Evolutionary conservation across 164 flowering plant species (phyloP), one percentile per base, ranked within the genome.

Genomic region (Macadamia tetraphylla): DNA sequence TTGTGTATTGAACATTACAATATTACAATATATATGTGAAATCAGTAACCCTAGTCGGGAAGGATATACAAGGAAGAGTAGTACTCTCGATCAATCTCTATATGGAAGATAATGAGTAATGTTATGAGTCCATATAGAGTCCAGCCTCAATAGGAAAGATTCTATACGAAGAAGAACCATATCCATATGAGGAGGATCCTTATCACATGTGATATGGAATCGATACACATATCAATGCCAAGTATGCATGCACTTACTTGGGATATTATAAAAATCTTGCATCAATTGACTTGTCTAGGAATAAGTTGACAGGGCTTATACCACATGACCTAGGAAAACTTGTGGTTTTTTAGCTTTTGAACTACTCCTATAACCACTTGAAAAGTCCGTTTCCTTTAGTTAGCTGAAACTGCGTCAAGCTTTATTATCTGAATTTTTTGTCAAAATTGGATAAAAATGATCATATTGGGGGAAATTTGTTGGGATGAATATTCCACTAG

Each of bases 401-500:
- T 62, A 66, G 84, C 2, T 76, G 84, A 30, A 73, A 71, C 4
- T 86, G 85, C 63, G 43, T 51, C 0, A 77, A 71, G 14, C 17
- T 86, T 31, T 71, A 63, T 44, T 10, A 30, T 6, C 73, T 86
- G 43, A 64, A 64, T 12, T 83, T 85, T 58, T 75, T 86, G 56
- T 79, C 81, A 14, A 81, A 75, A 61, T 66, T 84, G 5, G 70
- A 66, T 43, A 61, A 63, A 51, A 86, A 89, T 58, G 71, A 70
- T 12, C 86, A 82, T 44, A 83, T 92, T 69, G 94, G 94, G 35
- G 88, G 80, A 64, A 92, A 88, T 75, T 29, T 64, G 65, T 68
- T 92, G 15, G 86, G 84, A 53, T 92, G 96, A 29, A 59, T 59
- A 85, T 92, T 52, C 89, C 23, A 23, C 23, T 23, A 23, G 23